Conservation (phyloP, 2,329 filamentous ascomycete genomes). For the Diaporthe longicolla region DNA sequence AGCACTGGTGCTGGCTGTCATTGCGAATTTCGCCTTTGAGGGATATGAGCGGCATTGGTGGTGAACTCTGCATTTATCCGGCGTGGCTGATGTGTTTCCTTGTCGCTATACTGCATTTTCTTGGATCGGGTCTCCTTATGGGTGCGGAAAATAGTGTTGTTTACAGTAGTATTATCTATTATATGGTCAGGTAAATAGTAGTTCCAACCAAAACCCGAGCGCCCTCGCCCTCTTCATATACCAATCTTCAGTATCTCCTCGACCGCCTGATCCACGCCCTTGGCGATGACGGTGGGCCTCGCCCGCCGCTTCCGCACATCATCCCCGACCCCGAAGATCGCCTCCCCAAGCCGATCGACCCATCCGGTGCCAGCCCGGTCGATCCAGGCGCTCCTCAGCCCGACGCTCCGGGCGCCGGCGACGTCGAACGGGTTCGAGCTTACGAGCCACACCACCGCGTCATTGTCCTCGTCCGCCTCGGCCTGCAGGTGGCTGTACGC, state of each 20-base stretch:
- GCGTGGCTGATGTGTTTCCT: neutral
- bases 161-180: conserved; percentile 18
- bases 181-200: conserved; percentile 13
- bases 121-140: conserved; percentile 14
- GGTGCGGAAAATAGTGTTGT: conserved; percentile 12
- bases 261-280: conserved; percentile 71
- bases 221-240: neutral
- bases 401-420: conserved; percentile 72
- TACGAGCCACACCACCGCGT: conserved; percentile 72
- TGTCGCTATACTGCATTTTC: conserved; percentile 5
- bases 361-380: conserved; percentile 75
- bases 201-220: neutral
- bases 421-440: conserved; percentile 82
- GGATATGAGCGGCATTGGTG: conserved; percentile 72
- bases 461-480: conserved; percentile 57
- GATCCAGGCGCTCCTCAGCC: conserved; percentile 77
- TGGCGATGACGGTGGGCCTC: conserved; percentile 67
- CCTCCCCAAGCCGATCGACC: conserved; percentile 72
- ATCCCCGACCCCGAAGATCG: conserved; percentile 44
- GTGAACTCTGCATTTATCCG: conserved; percentile 51
- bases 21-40: conserved; percentile 85
- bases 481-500: conserved; percentile 73
- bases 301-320: conserved; percentile 47
- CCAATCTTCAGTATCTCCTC: conserved; percentile 49
- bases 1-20: conserved; percentile 80